Evolutionary conservation across 75 land plant genomes (phyloP), one percentile per base, ranked within the genome.

Genomic region (Gnetum montanum): DNA sequence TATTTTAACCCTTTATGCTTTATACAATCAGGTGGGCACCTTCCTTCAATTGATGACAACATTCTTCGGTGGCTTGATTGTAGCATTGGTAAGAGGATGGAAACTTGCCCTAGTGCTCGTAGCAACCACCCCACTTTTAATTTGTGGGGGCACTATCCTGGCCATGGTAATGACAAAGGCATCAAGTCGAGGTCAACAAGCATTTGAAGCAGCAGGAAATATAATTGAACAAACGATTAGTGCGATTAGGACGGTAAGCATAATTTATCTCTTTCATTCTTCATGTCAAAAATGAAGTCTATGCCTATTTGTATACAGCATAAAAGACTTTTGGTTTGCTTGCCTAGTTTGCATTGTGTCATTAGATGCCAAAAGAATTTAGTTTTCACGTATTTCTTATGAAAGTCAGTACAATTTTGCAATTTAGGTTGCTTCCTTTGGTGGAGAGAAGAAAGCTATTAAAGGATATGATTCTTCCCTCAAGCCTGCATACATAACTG

Each of bases 371-470:
- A n/a, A n/a, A n/a, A n/a, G n/a, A n/a, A n/a, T n/a, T n/a, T n/a
- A n/a, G n/a, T n/a, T n/a, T n/a, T n/a, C n/a, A n/a, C n/a, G n/a
- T n/a, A n/a, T n/a, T n/a, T n/a, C n/a, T n/a, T n/a, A n/a, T n/a
- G n/a, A n/a, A n/a, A n/a, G n/a, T n/a, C n/a, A n/a, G n/a, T n/a
- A n/a, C n/a, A n/a, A n/a, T n/a, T n/a, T 41, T 41, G 18, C 16
- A 41, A 29, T 49, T 30, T 44, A 90, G 96, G 96, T 90, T 26
- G 78, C 82, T 20, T 83, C 98, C 8, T 93, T 89, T 50, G 82
- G 90, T 37, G 98, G 98, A 38, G 98, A 93, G 66, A 79, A 60
- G 44, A 82, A 73, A 67, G 77, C 98, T 12, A 63, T 88, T 7
- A 27, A 37, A 0, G 74, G 72, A 23, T 93, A 93, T 60, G 67